Base-by-base conservation (phyloP, 163 green algal species). In the Coccomyxa subellipsoidea region DNA sequence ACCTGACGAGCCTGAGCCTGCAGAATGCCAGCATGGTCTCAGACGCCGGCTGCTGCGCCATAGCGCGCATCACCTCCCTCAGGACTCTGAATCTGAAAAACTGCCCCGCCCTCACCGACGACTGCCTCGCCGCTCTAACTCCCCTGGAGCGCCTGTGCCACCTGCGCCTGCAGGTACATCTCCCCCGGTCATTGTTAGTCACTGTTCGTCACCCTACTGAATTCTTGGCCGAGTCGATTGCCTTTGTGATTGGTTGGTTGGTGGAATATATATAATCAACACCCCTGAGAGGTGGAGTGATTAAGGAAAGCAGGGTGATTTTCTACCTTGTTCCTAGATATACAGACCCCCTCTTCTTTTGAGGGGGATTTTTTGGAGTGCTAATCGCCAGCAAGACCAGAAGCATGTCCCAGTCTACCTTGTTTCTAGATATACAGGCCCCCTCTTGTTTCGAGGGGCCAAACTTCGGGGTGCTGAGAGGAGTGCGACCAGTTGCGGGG, bases 81-180 rank as follows among this genome's bases (percentile, higher is more conserved):
- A 82, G 81, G 18, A 38, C 31, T 15, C 86, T 93, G 3, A 90
- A 89, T 66, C 54, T 93, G 37, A 90, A 89, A 59, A 80, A 89
- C 53, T 93, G 88, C 84, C 82, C 78, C n/a, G 73, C 39, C 2
- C 54, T 93, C 9, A 80, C 70, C n/a, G 87, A 92, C 76, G 78
- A 23, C 1, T 87, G 86, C 25, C 59, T 92, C 36, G 38, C 35
- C 15, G 35, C 35, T 0, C 79, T 91, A 38, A 77, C 76, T 0
- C 21, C 25, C 9, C 77, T 93, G 29, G 7, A 21, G 31, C 37
- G 29, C 70, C 83, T 93, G 21, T 54, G 69, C 12, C 79, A 85
- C 15, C 85, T 93, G 9, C 79, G 87, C 38, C 75, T 93, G 31
- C 88, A 90, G 83, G 88, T 54, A 18, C 7, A 54, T 87, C 18